Evolutionary conservation across 2,329 filamentous ascomycete species (phyloP), one percentile per base, ranked within the genome.

Genomic region (Pseudonectria buxi): DNA sequence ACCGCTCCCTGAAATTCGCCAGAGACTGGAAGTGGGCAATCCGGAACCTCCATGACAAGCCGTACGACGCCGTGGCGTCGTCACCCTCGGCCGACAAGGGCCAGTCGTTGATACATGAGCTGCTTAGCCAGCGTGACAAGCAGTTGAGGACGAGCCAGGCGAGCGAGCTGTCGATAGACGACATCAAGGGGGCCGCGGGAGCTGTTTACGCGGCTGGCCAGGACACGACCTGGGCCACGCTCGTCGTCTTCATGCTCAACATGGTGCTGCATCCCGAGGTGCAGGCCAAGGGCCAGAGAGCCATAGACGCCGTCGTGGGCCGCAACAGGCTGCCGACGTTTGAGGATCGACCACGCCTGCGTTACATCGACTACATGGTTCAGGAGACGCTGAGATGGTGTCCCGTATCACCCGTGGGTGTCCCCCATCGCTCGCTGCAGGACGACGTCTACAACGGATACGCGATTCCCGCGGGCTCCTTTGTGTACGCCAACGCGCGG

Each of bases 361-460:
- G 45, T 4, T 71, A 69, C 36, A 53, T 74, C 18, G 61, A 69
- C 33, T 55, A 56, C 29, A 55, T 72, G n/a, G 50, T 74, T 9
- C 58, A 70, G 34, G 71, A 74, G 41, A 61, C 61, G 7, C 54
- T 62, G 26, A 59, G 69, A 14, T 68, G 62, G 59, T 55, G 55
- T 18, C 68, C 69, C 4, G 52, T 72, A 4, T 63, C 61, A 10
- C 68, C 69, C 1, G 51, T 72, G 2, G 71, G 68, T 3, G 68
- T 79, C 25, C 75, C 76, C 2, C 76, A 80, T 50, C 64, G 59
- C 29, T 63, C 71, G 11, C 59, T 70, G 2, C 54, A 68, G 30
- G 74, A 79, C 32, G 76, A 80, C 36, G 58, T 68, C 10, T 80
- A 78, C 47, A 59, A 71, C 14, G 74, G 67, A 24, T 71, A 74